A percentile compares a stretch with the other conserved stretches of the same genome.
Evolutionary conservation across 305 asterid genomes (phyloP).

Genomic region (Fraxinus sp.): DNA sequence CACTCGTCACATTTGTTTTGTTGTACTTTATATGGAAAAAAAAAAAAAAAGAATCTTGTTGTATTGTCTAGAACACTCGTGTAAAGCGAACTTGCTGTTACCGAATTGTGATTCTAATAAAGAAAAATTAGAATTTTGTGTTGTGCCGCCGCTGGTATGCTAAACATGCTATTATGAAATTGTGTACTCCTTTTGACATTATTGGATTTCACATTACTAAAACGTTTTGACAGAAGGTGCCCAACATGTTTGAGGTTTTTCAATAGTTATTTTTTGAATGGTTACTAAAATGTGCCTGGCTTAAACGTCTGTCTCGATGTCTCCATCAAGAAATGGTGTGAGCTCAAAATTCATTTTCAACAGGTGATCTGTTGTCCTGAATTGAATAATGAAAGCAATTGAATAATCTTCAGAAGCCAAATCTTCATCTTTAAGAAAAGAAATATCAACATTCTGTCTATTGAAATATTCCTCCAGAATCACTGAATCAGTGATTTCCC

Average conservation of each 20-base stretch:
- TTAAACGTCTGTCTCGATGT: not conserved
- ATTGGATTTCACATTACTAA: too few species aligned
- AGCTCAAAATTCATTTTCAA: not conserved
- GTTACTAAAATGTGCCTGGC: not conserved
- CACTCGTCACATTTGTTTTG: not conserved
- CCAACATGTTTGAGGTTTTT: not conserved
- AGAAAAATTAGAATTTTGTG: not conserved
- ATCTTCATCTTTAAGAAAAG: too few species aligned
- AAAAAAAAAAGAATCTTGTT: not conserved
- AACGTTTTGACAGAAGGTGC: too few species aligned
- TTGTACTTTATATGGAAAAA: not conserved
- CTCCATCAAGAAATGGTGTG: not conserved
- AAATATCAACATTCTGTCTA: too few species aligned
- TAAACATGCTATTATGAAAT: not conserved
- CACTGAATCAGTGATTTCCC: too few species aligned
- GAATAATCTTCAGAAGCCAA: too few species aligned
- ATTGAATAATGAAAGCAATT: too few species aligned
- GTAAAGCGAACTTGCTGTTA: not conserved
- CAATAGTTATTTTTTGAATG: not conserved
- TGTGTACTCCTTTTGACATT: not conserved
- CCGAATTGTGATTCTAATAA: not conserved
- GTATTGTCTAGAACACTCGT: not conserved
- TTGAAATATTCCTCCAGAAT: too few species aligned
- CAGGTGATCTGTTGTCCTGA: too few species aligned
- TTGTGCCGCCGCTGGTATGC: not conserved